Percentiles rank a stretch among this genome's conserved stretches.
Evolutionary conservation across 2,329 filamentous ascomycete genomes (phyloP).

Genomic region (Aspergillus chevalieri): DNA sequence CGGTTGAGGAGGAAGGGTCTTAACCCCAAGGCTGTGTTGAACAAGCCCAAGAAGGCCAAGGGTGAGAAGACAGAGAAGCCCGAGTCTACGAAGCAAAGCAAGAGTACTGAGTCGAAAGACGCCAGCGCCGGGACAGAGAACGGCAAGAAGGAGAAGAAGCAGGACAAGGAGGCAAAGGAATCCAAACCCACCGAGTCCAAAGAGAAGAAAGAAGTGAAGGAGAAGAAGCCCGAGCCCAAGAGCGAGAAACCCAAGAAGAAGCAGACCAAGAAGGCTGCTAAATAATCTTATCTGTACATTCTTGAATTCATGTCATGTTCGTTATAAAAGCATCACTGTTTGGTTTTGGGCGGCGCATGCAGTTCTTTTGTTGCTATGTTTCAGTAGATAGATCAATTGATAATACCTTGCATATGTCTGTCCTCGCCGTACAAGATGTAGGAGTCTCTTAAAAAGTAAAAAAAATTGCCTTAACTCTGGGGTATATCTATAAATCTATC

Average conservation of each 20-base stretch:
- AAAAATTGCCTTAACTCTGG: too few species aligned
- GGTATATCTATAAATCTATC: too few species aligned
- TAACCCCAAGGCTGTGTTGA: slow-evolving; percentile 57
- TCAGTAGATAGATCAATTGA: neutral
- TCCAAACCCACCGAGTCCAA: slow-evolving; percentile 13
- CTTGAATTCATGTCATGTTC: slow-evolving; percentile 11
- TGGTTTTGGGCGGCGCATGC: slow-evolving; percentile 13
- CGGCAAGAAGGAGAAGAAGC: slow-evolving; percentile 12
- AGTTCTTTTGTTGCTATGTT: neutral
- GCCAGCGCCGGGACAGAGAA: slow-evolving; percentile 4
- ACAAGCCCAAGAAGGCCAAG: slow-evolving; percentile 30
- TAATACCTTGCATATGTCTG: too few species aligned
- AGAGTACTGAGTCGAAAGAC: slow-evolving; percentile 17
- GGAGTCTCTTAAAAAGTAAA: too few species aligned
- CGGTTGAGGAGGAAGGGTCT: slow-evolving; percentile 68
- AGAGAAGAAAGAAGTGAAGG: slow-evolving; percentile 8
- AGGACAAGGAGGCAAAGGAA: slow-evolving; percentile 13
- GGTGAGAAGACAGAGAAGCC: slow-evolving; percentile 14
- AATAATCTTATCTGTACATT: slow-evolving; percentile 16
- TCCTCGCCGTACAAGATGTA: too few species aligned
- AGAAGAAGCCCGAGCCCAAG: slow-evolving; percentile 10
- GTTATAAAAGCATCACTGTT: slow-evolving; percentile 12
- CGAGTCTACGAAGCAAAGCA: slow-evolving; percentile 9
- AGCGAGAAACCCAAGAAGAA: slow-evolving; percentile 11
- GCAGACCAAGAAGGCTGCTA: slow-evolving; percentile 23